Conservation (phyloP, 305 asterid species). For the Striga hermonthica region DNA sequence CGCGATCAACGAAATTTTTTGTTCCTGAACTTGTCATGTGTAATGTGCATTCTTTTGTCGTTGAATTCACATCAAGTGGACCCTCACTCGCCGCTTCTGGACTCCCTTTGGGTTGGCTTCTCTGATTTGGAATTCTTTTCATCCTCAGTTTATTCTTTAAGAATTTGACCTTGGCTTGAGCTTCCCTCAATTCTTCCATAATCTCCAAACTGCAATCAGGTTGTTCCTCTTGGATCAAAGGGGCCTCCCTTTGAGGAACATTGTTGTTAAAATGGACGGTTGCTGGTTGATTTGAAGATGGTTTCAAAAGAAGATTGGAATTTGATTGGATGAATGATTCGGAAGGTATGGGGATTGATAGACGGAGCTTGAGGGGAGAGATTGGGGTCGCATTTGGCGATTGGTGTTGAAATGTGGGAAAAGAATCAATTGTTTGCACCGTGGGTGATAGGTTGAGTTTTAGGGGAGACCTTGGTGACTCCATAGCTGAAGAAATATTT, state of each 20-base stretch:
- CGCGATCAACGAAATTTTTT: neutral
- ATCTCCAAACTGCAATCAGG: slow-evolving; percentile 25
- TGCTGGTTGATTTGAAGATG: slow-evolving; percentile 24
- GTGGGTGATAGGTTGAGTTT: slow-evolving; percentile 26
- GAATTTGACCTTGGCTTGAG: slow-evolving; percentile 39
- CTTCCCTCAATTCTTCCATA: slow-evolving; percentile 39
- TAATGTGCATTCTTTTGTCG: slow-evolving; percentile 23
- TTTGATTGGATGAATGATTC: slow-evolving; percentile 27
- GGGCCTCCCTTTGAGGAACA: slow-evolving; percentile 30
- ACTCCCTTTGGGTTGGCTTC: slow-evolving; percentile 4
- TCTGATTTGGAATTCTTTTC: slow-evolving; percentile 22
- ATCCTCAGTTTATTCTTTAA: slow-evolving; percentile 33
- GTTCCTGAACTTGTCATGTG: slow-evolving; percentile 21
- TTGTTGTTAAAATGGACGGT: slow-evolving; percentile 5
- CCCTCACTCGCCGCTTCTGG: slow-evolving; percentile 20
- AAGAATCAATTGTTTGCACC: slow-evolving; percentile 20
- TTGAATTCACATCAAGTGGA: slow-evolving; percentile 18
- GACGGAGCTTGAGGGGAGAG: slow-evolving; percentile 34
- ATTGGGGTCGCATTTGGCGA: slow-evolving; percentile 23
- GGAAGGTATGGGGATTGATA: slow-evolving; percentile 23
- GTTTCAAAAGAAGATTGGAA: slow-evolving; percentile 11
- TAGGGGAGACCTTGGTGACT: slow-evolving; percentile 35
- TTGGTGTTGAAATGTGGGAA: slow-evolving; percentile 25
- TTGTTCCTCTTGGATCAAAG: slow-evolving; percentile 41
- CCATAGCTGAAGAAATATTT: slow-evolving; percentile 26